Percentiles rank a stretch among this genome's conserved stretches.
phyloP scores from a whole-genome alignment of 352 stramenopile genomes.

The Aphanomyces astaci region DNA sequence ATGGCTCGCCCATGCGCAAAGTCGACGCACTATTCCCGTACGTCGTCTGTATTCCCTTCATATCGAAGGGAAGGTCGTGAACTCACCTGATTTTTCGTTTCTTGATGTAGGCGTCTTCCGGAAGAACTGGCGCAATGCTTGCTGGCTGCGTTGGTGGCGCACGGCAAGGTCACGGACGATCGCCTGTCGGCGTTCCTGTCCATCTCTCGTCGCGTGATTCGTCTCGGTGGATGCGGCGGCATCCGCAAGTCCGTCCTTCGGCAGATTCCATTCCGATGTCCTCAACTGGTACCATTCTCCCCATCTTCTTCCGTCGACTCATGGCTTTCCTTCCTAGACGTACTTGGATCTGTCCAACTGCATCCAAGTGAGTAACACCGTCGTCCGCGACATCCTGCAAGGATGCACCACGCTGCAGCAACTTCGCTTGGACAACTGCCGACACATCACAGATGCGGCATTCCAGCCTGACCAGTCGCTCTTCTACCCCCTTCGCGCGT shows the following conservation, averaged over 20 bases:
- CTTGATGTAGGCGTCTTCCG: conserved; percentile 47
- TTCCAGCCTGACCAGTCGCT: conserved; percentile 79
- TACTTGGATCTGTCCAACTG: conserved; percentile 80
- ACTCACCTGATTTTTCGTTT: neutral
- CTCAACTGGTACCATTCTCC: conserved; percentile 70
- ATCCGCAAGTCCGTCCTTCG: conserved; percentile 84
- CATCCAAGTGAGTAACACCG: conserved; percentile 79
- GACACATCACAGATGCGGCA: conserved; percentile 79
- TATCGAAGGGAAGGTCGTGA: neutral
- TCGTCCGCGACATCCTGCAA: conserved; percentile 71
- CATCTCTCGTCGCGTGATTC: conserved; percentile 59
- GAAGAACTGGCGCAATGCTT: conserved; percentile 76
- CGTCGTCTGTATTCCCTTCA: neutral
- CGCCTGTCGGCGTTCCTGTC: conserved; percentile 76
- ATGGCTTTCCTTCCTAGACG: too few species aligned
- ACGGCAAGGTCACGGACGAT: conserved; percentile 73
- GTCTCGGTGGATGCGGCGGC: conserved; percentile 54
- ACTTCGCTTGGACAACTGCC: conserved; percentile 74
- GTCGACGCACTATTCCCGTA: conserved; percentile 20
- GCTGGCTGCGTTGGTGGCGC: conserved; percentile 58
- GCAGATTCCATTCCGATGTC: conserved; percentile 78
- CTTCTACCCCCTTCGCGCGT: conserved; percentile 58
- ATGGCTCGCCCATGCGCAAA: conserved; percentile 11
- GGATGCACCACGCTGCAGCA: conserved; percentile 67
- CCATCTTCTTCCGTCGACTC: too few species aligned